Conservation (phyloP, 164 flowering plant genomes). For the Magnolia sinica region DNA sequence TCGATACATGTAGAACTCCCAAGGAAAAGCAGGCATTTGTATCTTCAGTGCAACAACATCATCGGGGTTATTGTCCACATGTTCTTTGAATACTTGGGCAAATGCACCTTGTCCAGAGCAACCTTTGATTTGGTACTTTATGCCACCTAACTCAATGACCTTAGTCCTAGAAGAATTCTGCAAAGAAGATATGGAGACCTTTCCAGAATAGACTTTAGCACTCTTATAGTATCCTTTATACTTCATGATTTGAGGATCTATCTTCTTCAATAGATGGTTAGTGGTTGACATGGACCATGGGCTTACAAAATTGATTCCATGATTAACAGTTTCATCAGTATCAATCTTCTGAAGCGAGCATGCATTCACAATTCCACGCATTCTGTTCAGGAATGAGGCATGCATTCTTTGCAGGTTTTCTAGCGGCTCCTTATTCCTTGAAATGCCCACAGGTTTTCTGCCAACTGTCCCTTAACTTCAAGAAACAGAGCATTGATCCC, state of each 20-base stretch:
- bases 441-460: conserved; percentile 70
- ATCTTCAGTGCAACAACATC: conserved; percentile 91
- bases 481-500: conserved; percentile 61
- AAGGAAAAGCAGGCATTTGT: conserved; percentile 91
- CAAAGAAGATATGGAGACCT: conserved; percentile 52
- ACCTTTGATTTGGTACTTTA: conserved; percentile 86
- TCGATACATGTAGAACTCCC: conserved; percentile 98
- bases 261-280: conserved; percentile 44
- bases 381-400: conserved; percentile 46
- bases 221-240: conserved; percentile 67
- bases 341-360: conserved; percentile 37
- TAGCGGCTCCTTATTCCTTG: conserved; percentile 74
- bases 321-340: conserved; percentile 15
- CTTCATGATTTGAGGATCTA: conserved; percentile 41
- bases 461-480: conserved; percentile 61
- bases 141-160: conserved; percentile 75
- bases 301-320: conserved; percentile 30
- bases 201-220: conserved; percentile 57
- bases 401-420: conserved; percentile 54
- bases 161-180: conserved; percentile 62
- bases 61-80: conserved; percentile 57
- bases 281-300: conserved; percentile 76
- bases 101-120: conserved; percentile 94
- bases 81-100: conserved; percentile 88
- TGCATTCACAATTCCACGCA: conserved; percentile 41